Percentiles rank a stretch among this genome's conserved stretches.
Conservation (phyloP, 805 yeast genomes). For the Hanseniaspora taiwanica region DNA sequence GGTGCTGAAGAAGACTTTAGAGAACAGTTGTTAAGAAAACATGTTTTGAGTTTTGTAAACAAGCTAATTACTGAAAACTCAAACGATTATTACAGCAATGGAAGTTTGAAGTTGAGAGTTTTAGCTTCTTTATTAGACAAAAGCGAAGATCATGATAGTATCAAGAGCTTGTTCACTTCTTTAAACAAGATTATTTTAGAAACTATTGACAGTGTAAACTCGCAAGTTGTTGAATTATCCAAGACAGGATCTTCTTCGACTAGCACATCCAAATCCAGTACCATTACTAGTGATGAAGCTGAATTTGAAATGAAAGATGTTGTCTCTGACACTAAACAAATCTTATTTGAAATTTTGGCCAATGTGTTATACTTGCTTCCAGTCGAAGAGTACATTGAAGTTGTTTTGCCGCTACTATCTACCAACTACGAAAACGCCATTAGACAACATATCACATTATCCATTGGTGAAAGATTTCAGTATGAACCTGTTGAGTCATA, state of each 20-base stretch:
- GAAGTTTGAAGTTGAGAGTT: conserved; percentile 39
- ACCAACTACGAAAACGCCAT: conserved; percentile 27
- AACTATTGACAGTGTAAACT: conserved; percentile 11
- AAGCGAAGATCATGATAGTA: conserved; percentile 8
- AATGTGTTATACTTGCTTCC: conserved; percentile 62
- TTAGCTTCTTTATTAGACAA: conserved; percentile 36
- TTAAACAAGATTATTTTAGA: conserved; percentile 15
- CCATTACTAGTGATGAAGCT: conserved; percentile 8
- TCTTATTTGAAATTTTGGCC: conserved; percentile 43
- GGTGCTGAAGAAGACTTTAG: conserved; percentile 31
- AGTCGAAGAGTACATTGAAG: conserved; percentile 51
- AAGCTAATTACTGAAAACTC: conserved; percentile 31
- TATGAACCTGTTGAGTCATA: conserved; percentile 44
- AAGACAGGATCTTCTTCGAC: background rate
- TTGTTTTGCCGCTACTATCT: conserved; percentile 34
- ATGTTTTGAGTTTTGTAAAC: conserved; percentile 44
- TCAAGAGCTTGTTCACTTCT: conserved; percentile 14
- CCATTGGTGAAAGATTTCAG: conserved; percentile 58
- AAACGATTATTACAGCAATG: conserved; percentile 14
- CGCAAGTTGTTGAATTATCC: background rate
- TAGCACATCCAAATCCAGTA: background rate
- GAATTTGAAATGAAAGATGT: conserved; percentile 4
- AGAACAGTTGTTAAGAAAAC: conserved; percentile 24
- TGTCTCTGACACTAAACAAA: conserved; percentile 24
- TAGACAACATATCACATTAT: conserved; percentile 46